Evolutionary conservation across 2,329 filamentous ascomycete species (phyloP).

Genomic region (Pseudonectria buxi): DNA sequence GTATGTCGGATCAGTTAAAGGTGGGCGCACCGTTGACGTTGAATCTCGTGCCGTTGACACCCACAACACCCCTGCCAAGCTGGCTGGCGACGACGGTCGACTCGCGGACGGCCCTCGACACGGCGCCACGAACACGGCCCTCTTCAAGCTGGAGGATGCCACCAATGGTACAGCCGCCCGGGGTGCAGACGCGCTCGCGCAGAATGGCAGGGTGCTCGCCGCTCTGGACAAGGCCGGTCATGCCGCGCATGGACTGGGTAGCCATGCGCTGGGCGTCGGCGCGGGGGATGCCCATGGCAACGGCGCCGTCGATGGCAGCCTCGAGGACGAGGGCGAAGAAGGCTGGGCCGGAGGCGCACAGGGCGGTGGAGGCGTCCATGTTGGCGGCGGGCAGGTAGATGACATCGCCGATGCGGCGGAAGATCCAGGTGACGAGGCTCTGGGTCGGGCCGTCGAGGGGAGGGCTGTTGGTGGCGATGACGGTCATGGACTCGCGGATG

Average conservation of each 20-base stretch:
- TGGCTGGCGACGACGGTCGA: conserved; percentile 64
- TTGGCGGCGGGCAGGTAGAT: conserved; percentile 57
- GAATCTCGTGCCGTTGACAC: conserved; percentile 30
- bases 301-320: conserved; percentile 67
- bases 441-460: conserved; percentile 48
- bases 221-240: conserved; percentile 59
- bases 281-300: conserved; percentile 70
- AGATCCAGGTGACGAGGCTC: conserved; percentile 66
- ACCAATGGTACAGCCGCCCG: conserved; percentile 71
- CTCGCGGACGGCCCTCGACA: conserved; percentile 63
- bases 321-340: conserved; percentile 73
- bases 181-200: conserved; percentile 69
- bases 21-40: conserved; percentile 3
- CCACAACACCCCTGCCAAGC: conserved; percentile 38
- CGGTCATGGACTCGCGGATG: conserved; percentile 75
- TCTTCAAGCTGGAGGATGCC: conserved; percentile 70
- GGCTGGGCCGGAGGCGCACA: conserved; percentile 68
- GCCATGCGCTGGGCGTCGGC: conserved; percentile 71
- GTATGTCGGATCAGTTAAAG: conserved; percentile 14
- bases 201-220: conserved; percentile 71
- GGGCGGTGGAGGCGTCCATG: conserved; percentile 68
- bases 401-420: conserved; percentile 65
- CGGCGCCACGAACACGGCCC: conserved; percentile 57
- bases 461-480: conserved; percentile 59
- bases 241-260: conserved; percentile 70